Percentiles rank a stretch among this genome's conserved stretches.
Evolutionary conservation across 192 early-diverging fungal genomes (phyloP).

Genomic region (Umbelopsis vinacea): DNA sequence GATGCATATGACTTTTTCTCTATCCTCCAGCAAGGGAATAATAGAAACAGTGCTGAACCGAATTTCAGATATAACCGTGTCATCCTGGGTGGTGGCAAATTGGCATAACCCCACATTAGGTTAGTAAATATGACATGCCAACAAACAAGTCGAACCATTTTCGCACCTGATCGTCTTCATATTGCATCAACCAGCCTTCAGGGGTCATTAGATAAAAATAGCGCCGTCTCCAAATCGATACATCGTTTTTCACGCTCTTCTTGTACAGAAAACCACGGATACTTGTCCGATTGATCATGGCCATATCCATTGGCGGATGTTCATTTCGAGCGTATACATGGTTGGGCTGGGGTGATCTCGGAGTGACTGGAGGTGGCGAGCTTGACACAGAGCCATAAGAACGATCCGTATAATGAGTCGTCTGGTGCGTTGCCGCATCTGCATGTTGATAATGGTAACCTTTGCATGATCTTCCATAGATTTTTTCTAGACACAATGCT

Average conservation of each 20-base stretch:
- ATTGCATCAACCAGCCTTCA: slow-evolving; percentile 27
- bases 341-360: slow-evolving; percentile 2
- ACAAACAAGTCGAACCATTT: background rate
- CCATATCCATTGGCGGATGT: background rate
- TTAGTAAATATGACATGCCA: background rate
- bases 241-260: slow-evolving; percentile 15
- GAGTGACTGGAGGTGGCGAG: background rate
- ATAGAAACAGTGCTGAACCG: background rate
- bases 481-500: slow-evolving; percentile 7
- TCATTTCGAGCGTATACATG: background rate
- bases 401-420: background rate
- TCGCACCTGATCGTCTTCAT: slow-evolving; percentile 21
- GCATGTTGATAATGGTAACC: background rate
- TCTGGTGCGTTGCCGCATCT: background rate
- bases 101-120: background rate
- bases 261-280: slow-evolving; percentile 17
- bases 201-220: slow-evolving; percentile 21
- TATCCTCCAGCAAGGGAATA: slow-evolving; percentile 6
- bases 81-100: slow-evolving; percentile 1
- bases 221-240: slow-evolving; percentile 8
- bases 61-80: slow-evolving; percentile 4
- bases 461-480: background rate
- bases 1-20: slow-evolving; percentile 15
- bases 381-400: background rate
- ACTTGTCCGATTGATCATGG: background rate